Conservation (phyloP, 1,284 basidiomycete species). For the Cutaneotrichosporon daszewskae region DNA sequence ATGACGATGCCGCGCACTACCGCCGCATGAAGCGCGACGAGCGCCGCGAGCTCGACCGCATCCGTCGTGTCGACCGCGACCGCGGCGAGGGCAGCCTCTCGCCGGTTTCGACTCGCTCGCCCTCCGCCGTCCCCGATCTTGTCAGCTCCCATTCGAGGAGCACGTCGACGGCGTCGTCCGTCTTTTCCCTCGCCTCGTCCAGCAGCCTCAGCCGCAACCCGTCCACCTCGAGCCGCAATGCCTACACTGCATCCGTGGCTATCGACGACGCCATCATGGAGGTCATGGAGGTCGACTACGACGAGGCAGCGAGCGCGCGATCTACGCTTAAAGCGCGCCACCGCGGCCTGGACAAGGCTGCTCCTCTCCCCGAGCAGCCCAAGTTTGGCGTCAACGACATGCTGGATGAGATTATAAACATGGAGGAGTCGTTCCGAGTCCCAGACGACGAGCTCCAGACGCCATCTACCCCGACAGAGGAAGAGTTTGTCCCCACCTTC, state of each 20-base stretch:
- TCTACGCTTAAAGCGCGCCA: constrained; percentile 10
- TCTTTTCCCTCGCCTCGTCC: constrained; percentile 26
- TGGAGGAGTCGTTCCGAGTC: constrained; percentile 44
- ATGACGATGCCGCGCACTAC: constrained; percentile 34
- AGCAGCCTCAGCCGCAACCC: constrained; percentile 29
- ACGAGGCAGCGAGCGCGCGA: constrained; percentile 1
- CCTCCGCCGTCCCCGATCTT: constrained; percentile 31
- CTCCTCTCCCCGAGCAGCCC: neutral
- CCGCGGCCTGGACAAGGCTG: constrained; percentile 2
- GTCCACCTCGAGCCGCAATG: constrained; percentile 26
- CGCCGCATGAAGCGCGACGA: constrained; percentile 40
- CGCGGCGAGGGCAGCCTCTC: constrained; percentile 26
- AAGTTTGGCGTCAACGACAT: constrained; percentile 40
- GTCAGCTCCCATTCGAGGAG: constrained; percentile 29
- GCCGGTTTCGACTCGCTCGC: constrained; percentile 18
- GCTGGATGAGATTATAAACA: constrained; percentile 47
- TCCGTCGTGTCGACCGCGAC: no score
- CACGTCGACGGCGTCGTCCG: constrained; percentile 28
- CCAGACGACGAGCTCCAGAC: constrained; percentile 24
- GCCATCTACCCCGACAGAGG: no score
- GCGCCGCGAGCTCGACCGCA: constrained; percentile 29
- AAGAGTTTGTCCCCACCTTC: constrained; percentile 27
- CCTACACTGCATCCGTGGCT: constrained; percentile 23
- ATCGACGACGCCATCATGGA: constrained; percentile 39
- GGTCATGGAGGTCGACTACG: constrained; percentile 30